Base-by-base conservation (phyloP, 345 rosid genomes). In the Excoecaria cochinchinensis region DNA sequence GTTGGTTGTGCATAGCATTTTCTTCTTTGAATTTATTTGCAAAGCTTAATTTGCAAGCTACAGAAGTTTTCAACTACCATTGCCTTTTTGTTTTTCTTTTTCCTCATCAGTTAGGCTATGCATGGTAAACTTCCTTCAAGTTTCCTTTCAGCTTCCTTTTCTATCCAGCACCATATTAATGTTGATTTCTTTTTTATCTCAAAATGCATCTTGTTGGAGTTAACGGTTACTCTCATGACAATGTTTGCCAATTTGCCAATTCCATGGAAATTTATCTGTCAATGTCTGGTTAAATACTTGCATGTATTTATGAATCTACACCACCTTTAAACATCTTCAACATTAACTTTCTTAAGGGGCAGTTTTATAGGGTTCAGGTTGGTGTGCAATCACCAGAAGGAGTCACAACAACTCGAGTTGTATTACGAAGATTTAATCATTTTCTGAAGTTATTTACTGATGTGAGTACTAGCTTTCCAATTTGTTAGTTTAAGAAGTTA, bases 351-450 rank as follows among this genome's bases (percentile, higher is more conserved):
- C 82, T 78, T 81, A 81, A 81, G 81, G 85, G 85, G 72, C 99
- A 95, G 99, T 95, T 93, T 90, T 95, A 95, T 91, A 93, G 99
- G 97, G 92, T 93, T 79, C 97, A 95, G 88, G 81, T 93, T 73
- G 92, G 98, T 73, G 3, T 95, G 56, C 98, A 95, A 81, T 91
- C 99, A 25, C 97, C 95, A 36, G 97, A 90, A 79, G 99, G 98
- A 71, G 74, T 87, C 73, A 93, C 97, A 44, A 82, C 87, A 31
- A 84, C 82, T 47, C 89, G 85, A 69, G 93, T 82, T 68, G 90
- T 91, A 22, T 81, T 91, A 85, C 88, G 98, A 89, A 89, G 99
- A 86, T 95, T 95, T 85, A 95, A 91, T 87, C 93, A 95, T 77
- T 93, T 95, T 81, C 74, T 93, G 77, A 93, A 86, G 88, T 87